These are phyloP conservation scores for Candida schatavii DNA, from an alignment of 805 yeast genomes.

Conservation along the genomic window DNA sequence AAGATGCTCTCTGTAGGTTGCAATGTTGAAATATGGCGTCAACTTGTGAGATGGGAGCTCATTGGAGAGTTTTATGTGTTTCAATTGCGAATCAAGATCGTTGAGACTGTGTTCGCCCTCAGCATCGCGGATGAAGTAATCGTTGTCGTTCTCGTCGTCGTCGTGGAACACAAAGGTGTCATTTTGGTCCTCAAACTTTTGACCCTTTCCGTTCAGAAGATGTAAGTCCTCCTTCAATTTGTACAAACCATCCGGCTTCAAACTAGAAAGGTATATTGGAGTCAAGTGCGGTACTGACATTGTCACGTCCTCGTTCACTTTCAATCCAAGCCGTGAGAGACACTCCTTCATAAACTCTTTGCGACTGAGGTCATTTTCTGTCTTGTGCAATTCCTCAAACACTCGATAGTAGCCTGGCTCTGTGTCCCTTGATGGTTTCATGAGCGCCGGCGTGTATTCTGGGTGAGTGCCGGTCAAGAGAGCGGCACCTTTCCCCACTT, in stretches of 20 bases:
- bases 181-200: slow-evolving; percentile 31
- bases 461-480: slow-evolving; percentile 87
- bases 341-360: slow-evolving; percentile 54
- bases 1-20: slow-evolving; percentile 49
- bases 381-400: slow-evolving; percentile 22
- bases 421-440: slow-evolving; percentile 35
- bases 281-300: slow-evolving; percentile 62
- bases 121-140: slow-evolving; percentile 12
- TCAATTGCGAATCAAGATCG: slow-evolving; percentile 54
- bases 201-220: slow-evolving; percentile 3
- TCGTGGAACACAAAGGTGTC: slow-evolving; percentile 40
- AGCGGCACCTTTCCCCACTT: slow-evolving; percentile 72
- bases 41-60: slow-evolving; percentile 46
- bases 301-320: slow-evolving; percentile 53
- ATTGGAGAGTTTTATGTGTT: slow-evolving; percentile 49
- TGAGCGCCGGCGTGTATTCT: slow-evolving; percentile 63
- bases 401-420: slow-evolving; percentile 28
- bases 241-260: slow-evolving; percentile 27
- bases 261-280: slow-evolving; percentile 54
- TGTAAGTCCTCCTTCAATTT: slow-evolving; percentile 27
- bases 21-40: slow-evolving; percentile 74
- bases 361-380: slow-evolving; percentile 46
- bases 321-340: slow-evolving; percentile 60
- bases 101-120: slow-evolving; percentile 31
- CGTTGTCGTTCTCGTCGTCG: slow-evolving; percentile 26